These are phyloP conservation scores for Naematelia aurantialba DNA, from an alignment of 768 basidiomycete genomes.

Conservation along the genomic window DNA sequence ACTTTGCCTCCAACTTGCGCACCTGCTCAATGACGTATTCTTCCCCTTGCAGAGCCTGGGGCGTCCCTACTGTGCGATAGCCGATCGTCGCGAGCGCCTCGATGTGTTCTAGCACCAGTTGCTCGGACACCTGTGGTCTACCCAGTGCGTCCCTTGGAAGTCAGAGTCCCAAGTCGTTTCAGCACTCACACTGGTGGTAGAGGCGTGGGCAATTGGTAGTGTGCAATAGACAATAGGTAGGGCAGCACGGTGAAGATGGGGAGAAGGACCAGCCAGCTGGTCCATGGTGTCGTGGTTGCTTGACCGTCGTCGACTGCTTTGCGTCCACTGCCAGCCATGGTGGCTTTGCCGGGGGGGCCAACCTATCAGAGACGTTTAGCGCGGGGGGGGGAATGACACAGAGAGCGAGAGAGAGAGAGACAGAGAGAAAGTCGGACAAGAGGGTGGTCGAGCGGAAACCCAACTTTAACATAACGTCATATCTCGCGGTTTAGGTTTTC, in stretches of 20 bases:
- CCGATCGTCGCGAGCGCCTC: constrained; percentile 69
- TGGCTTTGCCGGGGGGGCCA: no score
- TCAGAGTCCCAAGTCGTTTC: neutral
- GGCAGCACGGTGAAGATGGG: constrained; percentile 27
- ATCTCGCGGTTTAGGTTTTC: no score
- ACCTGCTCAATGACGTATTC: constrained; percentile 73
- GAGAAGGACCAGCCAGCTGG: constrained; percentile 15
- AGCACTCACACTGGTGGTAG: constrained; percentile 19
- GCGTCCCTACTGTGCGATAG: constrained; percentile 84
- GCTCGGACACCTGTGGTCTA: constrained; percentile 37
- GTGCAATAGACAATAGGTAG: constrained; percentile 20
- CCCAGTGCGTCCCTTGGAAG: constrained; percentile 26
- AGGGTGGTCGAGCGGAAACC: no score
- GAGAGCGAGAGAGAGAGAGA: neutral
- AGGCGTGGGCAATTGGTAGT: constrained; percentile 27
- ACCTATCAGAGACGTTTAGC: no score
- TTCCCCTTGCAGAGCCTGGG: constrained; percentile 80
- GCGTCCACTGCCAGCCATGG: neutral
- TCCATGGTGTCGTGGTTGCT: neutral
- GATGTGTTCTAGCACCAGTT: constrained; percentile 37
- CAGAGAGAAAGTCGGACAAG: neutral
- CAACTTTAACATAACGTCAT: no score
- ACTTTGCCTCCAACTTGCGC: constrained; percentile 60
- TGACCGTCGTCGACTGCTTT: neutral
- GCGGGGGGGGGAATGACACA: no score